Evolutionary conservation across 2,329 filamentous ascomycete genomes (phyloP).

Genomic region (Arthroderma sp.): DNA sequence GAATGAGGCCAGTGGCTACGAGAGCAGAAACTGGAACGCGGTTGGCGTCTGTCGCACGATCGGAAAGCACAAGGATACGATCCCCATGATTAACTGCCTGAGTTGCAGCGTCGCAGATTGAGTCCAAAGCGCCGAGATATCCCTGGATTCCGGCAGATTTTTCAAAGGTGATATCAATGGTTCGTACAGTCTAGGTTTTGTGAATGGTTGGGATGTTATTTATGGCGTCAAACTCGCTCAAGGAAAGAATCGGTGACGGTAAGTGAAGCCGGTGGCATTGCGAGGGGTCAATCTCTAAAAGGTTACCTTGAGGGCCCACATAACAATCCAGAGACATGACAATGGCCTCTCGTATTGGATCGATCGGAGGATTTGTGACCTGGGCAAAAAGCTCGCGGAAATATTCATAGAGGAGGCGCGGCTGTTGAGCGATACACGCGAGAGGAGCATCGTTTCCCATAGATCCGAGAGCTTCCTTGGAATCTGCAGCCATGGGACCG

Average conservation of each 20-base stretch:
- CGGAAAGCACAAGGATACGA: constrained; percentile 77
- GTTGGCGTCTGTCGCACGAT: constrained; percentile 69
- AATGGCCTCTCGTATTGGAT: constrained; percentile 91
- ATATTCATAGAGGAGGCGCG: constrained; percentile 84
- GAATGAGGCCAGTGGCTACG: constrained; percentile 81
- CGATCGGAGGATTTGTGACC: constrained; percentile 94
- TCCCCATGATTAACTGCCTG: constrained; percentile 71
- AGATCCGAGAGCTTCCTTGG: constrained; percentile 90
- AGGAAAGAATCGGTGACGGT: constrained; percentile 76
- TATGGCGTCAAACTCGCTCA: constrained; percentile 80
- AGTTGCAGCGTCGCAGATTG: constrained; percentile 73
- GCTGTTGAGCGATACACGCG: constrained; percentile 79
- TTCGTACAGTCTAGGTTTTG: constrained; percentile 73
- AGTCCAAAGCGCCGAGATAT: constrained; percentile 75
- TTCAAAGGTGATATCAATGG: constrained; percentile 85
- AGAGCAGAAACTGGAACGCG: constrained; percentile 77
- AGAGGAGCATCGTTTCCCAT: constrained; percentile 96
- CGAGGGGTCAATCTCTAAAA: constrained; percentile 81
- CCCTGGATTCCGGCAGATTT: constrained; percentile 71
- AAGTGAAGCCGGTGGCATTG: constrained; percentile 79
- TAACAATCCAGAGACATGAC: constrained; percentile 98
- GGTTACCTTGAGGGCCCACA: constrained; percentile 86
- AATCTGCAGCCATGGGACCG: constrained; percentile 91
- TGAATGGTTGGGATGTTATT: constrained; percentile 62
- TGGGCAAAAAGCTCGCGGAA: constrained; percentile 96